A percentile compares a stretch with the other conserved stretches of the same genome.
Conservation (phyloP, 805 yeast genomes). For the Candida maesae region DNA sequence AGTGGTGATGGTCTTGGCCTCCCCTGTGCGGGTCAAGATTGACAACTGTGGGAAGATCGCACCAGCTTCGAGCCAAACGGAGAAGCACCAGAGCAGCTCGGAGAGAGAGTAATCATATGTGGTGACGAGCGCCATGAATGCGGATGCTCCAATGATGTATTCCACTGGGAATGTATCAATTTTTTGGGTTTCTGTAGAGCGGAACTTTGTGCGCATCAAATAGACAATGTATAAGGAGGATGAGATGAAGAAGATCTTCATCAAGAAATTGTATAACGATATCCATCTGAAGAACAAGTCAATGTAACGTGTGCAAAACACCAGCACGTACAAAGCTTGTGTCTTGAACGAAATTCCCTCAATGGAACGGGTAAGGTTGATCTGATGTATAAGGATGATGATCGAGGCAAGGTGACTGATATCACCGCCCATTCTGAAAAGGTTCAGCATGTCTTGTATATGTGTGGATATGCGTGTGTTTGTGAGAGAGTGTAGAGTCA, state of each 20-base stretch:
- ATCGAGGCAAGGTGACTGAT: conserved; percentile 79
- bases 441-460: conserved; percentile 30
- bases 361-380: conserved; percentile 58
- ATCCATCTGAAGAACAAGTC: conserved; percentile 41
- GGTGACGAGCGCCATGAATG: conserved; percentile 56
- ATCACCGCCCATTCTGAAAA: conserved; percentile 59
- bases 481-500: too few species aligned
- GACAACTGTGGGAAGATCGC: conserved; percentile 92
- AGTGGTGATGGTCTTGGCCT: conserved; percentile 80
- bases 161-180: conserved; percentile 73
- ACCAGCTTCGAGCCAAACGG: conserved; percentile 88
- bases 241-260: conserved; percentile 79
- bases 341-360: conserved; percentile 89
- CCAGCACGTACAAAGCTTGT: conserved; percentile 72
- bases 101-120: conserved; percentile 57
- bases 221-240: conserved; percentile 74
- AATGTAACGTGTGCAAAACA: conserved; percentile 68
- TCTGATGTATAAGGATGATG: conserved; percentile 67
- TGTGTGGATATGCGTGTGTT: neutral
- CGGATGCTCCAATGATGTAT: conserved; percentile 64
- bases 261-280: conserved; percentile 69
- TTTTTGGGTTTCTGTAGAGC: conserved; percentile 47
- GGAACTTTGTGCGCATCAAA: conserved; percentile 60
- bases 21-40: conserved; percentile 84
- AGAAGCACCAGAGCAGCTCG: conserved; percentile 82